Evolutionary conservation across 2,329 filamentous ascomycete genomes (phyloP), one percentile per base, ranked within the genome.

Genomic region (Domatiomyces catenatus): DNA sequence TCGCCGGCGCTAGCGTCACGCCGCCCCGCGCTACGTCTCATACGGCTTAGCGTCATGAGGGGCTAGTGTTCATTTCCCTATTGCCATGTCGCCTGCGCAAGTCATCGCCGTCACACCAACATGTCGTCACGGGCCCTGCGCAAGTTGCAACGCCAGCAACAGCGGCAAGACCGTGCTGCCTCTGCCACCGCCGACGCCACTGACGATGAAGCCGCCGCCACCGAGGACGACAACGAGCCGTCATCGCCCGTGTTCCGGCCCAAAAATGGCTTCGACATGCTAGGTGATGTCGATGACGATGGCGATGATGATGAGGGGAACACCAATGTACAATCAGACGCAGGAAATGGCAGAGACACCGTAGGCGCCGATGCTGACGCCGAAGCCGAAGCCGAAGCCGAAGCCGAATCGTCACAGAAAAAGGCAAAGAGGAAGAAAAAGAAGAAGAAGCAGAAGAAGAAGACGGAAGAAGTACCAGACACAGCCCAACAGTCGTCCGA

Each of bases 71-170:
- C 32, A 39, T 39, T 12, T 4, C 10, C 22, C 3, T 24, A 24
- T 6, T 24, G 22, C 3, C 6, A 6, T 24, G 6, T 24, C 22
- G 42, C 42, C 42, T 19, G 15, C 20, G 42, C 39, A 10, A 2
- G 18, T 42, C 24, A 43, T 15, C 47, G 6, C 19, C 7, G 12
- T 19, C n/a, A 42, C 48, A 5, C 12, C 49, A 54, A 36, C 43
- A 83, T 84, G 80, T 83, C 80, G 44, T 78, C 79, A 17, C 74
- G 80, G 56, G 79, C 80, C n/a, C 66, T 84, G 49, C 73, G 80
- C 22, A 79, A 79, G 61, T 71, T 79, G 50, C 79, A 81, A 62
- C 74, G 74, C 56, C 76, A 80, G 68, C 73, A 73, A 52, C 78
- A 80, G 73, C 76, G 32, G 32, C 8, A 39, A 39, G 32, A 39